phyloP scores from a whole-genome alignment of 2,329 filamentous ascomycete genomes.

The Rugonectria rugulosa region DNA sequence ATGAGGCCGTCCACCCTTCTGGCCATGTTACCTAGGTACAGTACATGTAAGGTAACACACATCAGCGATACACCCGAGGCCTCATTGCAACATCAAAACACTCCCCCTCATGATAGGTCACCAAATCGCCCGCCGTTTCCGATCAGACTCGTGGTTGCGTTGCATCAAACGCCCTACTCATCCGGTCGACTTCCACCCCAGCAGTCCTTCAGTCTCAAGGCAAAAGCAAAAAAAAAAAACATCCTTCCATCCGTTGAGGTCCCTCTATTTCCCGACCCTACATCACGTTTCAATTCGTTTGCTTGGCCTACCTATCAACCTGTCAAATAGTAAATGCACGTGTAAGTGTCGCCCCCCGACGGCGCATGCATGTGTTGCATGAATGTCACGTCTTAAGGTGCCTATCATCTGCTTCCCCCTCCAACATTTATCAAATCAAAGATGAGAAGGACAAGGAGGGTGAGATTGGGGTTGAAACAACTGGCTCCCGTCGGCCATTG shows the following conservation, averaged over 20 bases:
- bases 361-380: conserved; percentile 20
- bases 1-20: not conserved
- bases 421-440: too few species aligned
- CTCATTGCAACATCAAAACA: too few species aligned
- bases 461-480: not conserved
- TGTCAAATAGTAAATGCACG: not conserved
- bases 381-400: not conserved
- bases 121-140: too few species aligned
- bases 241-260: conserved; percentile 16
- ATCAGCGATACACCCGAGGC: not conserved
- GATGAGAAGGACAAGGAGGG: too few species aligned
- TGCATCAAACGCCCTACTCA: not conserved
- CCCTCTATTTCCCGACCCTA: not conserved
- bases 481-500: not conserved
- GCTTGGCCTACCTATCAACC: conserved; percentile 1
- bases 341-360: conserved; percentile 5
- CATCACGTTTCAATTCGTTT: conserved; percentile 1
- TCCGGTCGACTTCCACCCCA: not conserved
- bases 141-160: conserved; percentile 2
- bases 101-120: too few species aligned
- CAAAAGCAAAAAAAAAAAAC: too few species aligned
- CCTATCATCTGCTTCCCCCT: conserved; percentile 1
- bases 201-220: too few species aligned
- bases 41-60: too few species aligned
- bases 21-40: not conserved